phyloP scores from a whole-genome alignment of 768 basidiomycete species.

The Kondoa malvinella region DNA sequence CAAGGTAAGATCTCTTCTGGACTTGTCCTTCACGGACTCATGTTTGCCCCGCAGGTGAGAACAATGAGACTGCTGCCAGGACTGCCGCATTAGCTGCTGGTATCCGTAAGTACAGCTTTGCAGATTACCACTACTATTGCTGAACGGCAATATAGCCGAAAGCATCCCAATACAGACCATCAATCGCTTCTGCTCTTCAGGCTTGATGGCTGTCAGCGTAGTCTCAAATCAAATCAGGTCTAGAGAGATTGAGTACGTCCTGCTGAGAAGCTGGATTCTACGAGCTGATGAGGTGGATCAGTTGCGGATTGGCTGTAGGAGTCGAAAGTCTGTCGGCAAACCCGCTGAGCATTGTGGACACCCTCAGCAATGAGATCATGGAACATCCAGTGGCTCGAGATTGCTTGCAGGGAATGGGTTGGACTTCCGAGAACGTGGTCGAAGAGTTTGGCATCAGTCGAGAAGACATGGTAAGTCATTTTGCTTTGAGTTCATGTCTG shows the following conservation, averaged over 20 bases:
- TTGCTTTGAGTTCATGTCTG: too few relatives aligned
- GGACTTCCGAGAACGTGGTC: constrained; percentile 89
- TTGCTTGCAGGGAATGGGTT: constrained; percentile 47
- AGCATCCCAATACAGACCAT: constrained; percentile 59
- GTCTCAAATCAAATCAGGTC: constrained; percentile 61
- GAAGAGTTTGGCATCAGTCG: constrained; percentile 57
- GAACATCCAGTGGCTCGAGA: constrained; percentile 54
- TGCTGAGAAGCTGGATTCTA: constrained; percentile 29
- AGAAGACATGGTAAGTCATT: constrained; percentile 37
- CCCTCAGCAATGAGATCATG: constrained; percentile 50
- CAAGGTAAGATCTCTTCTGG: too few relatives aligned
- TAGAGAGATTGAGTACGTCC: constrained; percentile 76
- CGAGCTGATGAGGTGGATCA: neutral
- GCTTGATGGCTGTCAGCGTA: constrained; percentile 61
- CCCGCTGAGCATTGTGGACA: constrained; percentile 33
- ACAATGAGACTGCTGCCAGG: constrained; percentile 38
- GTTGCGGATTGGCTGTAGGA: neutral
- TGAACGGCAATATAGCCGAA: constrained; percentile 33
- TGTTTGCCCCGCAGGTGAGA: too few relatives aligned
- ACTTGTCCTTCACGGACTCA: neutral
- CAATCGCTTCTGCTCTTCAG: constrained; percentile 80
- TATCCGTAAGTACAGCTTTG: constrained; percentile 36
- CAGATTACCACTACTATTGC: neutral
- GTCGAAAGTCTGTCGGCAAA: constrained; percentile 35
- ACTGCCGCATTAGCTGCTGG: constrained; percentile 75